phyloP scores from a whole-genome alignment of 1,139 yeast species.

The Blastobotrys apis region DNA sequence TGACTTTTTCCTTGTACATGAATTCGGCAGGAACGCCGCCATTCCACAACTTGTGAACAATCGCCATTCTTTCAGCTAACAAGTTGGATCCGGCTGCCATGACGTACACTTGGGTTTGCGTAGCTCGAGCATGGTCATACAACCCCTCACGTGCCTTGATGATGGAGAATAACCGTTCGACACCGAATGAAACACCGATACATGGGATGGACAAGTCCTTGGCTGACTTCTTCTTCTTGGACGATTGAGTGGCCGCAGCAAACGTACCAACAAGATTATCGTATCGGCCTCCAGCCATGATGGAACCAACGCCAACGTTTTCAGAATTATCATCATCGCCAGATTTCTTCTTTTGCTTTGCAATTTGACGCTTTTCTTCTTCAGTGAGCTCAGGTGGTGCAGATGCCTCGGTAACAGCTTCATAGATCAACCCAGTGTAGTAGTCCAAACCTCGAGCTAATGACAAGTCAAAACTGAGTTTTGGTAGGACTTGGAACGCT shows the following conservation, averaged over 20 bases:
- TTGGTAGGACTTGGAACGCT: conserved; percentile 59
- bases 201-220: conserved; percentile 82
- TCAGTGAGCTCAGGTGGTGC: conserved; percentile 77
- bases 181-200: conserved; percentile 95
- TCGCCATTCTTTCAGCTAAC: conserved; percentile 82
- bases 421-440: conserved; percentile 94
- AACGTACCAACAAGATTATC: conserved; percentile 97
- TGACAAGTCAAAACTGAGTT: conserved; percentile 81
- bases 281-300: conserved; percentile 98
- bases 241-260: conserved; percentile 50
- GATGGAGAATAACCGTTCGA: conserved; percentile 87
- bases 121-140: conserved; percentile 62
- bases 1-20: conserved; percentile 86
- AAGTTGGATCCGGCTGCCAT: conserved; percentile 99
- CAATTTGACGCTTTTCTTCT: conserved; percentile 39
- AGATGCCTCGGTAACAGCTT: conserved; percentile 89
- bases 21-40: conserved; percentile 89
- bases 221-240: conserved; percentile 70
- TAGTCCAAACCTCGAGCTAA: conserved; percentile 96
- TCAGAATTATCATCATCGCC: conserved; percentile 88
- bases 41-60: conserved; percentile 78
- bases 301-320: conserved; percentile 96
- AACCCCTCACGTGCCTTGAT: conserved; percentile 68
- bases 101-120: conserved; percentile 86
- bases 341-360: conserved; percentile 31